Base-by-base conservation (phyloP, 2,329 filamentous ascomycete species). In the Verticillium klebahnii region DNA sequence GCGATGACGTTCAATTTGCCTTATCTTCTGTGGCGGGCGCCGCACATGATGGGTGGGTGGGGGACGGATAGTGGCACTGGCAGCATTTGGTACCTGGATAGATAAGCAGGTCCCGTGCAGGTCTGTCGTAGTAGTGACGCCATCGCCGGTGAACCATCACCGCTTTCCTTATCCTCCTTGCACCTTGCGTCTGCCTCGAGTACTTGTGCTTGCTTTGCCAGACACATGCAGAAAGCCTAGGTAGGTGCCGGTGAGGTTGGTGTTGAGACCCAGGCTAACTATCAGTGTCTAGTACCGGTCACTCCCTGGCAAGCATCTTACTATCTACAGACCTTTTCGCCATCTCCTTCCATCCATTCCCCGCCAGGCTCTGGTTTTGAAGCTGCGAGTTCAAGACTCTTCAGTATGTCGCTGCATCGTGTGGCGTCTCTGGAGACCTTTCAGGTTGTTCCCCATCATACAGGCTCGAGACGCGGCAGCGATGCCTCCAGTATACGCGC, bases 381-480 rank as follows among this genome's bases (percentile, higher is more conserved):
- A 52, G n/a, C 9, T 19, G 19, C 5, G 17, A 6, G 45, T 23
- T 5, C 45, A 14, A 14, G 9, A 8, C 19, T 19, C 39, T 25
- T 14, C 45, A 66, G 45, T 65, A 85, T 85, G 82, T 84, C 82
- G 67, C 70, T 85, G 61, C 79, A 83, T 65, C 80, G 82, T 25
- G 77, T 85, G 34, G 75, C 75, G 23, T 83, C 82, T 57, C 75
- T 85, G 64, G 82, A 85, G 72, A 83, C 82, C 25, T 81, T 85
- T 65, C 72, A 80, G 60, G 74, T 74, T 62, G 61, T 77, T 31
- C 73, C 73, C n/a, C 65, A 68, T 37, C 78, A 78, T 36, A 36
- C 56, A 11, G 69, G 72, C 45, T 76, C 77, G 2, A 72, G 78
- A 57, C 75, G 80, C 52, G 75, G 73, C 55, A 79, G 80, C 12